Evolutionary conservation across 768 basidiomycete species (phyloP), one percentile per base, ranked within the genome.

Genomic region (Fomitopsis serialis): DNA sequence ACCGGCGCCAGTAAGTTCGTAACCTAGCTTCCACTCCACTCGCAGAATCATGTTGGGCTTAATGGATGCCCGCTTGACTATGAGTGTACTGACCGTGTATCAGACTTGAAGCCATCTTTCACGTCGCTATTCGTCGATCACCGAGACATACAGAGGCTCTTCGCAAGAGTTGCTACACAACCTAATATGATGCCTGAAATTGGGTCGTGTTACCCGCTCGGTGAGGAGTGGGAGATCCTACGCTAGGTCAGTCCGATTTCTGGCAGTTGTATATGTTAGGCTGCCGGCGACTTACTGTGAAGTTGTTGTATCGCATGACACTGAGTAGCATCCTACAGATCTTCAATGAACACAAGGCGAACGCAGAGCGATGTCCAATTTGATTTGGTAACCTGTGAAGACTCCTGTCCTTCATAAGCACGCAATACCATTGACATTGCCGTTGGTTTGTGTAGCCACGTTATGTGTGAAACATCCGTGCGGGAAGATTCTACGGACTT

Each of bases 101-200:
- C 10, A 12, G 23, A 59, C 32, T 58, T 66, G 32, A 58, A 57
- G 58, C 52, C 59, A 40, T 57, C 54, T 25, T 66, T 66, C 48
- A 44, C 53, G 22, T 58, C 59, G 43, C 55, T 66, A 17, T 49
- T 54, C n/a, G 51, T 50, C 37, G 61, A 64, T 55, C 65, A 66
- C 50, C 55, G 58, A 36, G 65, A 66, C 34, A 66, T 66, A 35
- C 61, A 63, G 50, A 51, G 53, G 43, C 61, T 66, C 29, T 66
- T 66, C 60, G 50, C 48, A 44, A 57, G 55, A 15, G 65, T 66
- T 43, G 54, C 65, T 3, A 51, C 50, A 1, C 55, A 63, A 48
- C 59, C 64, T n/a, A 63, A 62, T 48, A 55, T 57, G 46, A 64
- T 63, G 22, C 59, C 61, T 13, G 50, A 64, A 50, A 60, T 66